These are phyloP conservation scores for Aspergillus brunneoviolaceus DNA, from an alignment of 2,329 filamentous ascomycete species.

Conservation along the genomic window DNA sequence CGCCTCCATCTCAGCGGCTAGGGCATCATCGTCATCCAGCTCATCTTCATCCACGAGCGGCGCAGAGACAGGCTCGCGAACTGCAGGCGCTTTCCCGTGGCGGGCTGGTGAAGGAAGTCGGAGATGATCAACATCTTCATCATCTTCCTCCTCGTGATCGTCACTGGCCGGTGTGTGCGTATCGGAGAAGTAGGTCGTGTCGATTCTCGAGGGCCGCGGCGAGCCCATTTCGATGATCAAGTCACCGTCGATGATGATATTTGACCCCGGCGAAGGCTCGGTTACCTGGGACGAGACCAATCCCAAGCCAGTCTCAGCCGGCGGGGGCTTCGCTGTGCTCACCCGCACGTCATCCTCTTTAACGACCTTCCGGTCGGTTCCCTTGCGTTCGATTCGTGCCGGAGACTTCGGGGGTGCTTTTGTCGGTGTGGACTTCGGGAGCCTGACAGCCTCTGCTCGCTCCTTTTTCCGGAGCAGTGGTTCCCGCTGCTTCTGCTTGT, in stretches of 20 bases:
- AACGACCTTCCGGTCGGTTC: neutral
- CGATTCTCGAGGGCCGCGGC: constrained; percentile 42
- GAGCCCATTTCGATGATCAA: constrained; percentile 52
- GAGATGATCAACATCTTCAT: constrained; percentile 41
- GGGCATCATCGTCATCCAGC: constrained; percentile 49
- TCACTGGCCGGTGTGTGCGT: constrained; percentile 41
- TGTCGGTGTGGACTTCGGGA: constrained; percentile 14
- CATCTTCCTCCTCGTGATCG: constrained; percentile 39
- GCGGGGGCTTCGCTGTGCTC: constrained; percentile 26
- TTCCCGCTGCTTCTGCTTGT: constrained; percentile 33
- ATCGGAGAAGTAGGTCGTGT: constrained; percentile 44
- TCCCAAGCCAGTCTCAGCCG: constrained; percentile 34
- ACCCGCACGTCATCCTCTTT: constrained; percentile 24
- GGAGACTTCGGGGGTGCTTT: constrained; percentile 27
- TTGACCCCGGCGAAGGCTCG: constrained; percentile 37
- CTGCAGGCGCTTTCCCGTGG: constrained; percentile 18
- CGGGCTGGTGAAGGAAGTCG: constrained; percentile 39
- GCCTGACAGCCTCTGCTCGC: constrained; percentile 21
- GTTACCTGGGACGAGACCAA: constrained; percentile 32
- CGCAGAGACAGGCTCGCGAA: constrained; percentile 16
- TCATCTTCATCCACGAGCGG: constrained; percentile 32
- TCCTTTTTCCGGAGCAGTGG: constrained; percentile 34
- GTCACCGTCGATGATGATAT: constrained; percentile 48
- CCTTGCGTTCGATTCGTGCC: constrained; percentile 15
- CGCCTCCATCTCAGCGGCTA: constrained; percentile 60